Conservation (phyloP, 2,329 filamentous ascomycete species). For the Colletotrichum sansevieriae region DNA sequence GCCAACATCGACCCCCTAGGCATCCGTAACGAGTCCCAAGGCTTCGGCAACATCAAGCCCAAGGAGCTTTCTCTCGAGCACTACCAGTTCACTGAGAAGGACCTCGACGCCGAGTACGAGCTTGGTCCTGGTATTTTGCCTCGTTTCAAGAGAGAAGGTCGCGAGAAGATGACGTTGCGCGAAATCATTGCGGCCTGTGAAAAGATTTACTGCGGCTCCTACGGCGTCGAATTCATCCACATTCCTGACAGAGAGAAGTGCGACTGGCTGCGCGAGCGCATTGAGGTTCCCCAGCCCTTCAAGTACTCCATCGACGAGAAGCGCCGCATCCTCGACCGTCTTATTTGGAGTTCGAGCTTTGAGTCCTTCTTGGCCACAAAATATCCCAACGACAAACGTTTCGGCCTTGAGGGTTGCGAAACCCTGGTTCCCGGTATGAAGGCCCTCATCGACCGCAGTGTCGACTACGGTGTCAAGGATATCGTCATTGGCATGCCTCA, state of each 20-base stretch:
- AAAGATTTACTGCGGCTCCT: conserved; percentile 96
- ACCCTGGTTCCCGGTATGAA: conserved; percentile 99
- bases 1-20: conserved; percentile 96
- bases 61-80: conserved; percentile 94
- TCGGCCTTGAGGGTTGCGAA: conserved; percentile 97
- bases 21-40: conserved; percentile 87
- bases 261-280: conserved; percentile 95
- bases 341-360: conserved; percentile 99
- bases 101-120: conserved; percentile 91
- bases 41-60: conserved; percentile 87
- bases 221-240: conserved; percentile 98
- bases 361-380: conserved; percentile 96
- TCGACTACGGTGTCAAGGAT: conserved; percentile 98
- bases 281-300: conserved; percentile 94
- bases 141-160: conserved; percentile 87
- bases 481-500: conserved; percentile 99
- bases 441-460: conserved; percentile 96
- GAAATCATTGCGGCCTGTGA: conserved; percentile 96
- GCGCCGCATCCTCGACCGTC: conserved; percentile 93
- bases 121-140: conserved; percentile 96
- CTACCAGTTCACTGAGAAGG: conserved; percentile 95
- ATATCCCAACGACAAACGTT: conserved; percentile 99
- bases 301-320: conserved; percentile 99
- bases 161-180: conserved; percentile 95
- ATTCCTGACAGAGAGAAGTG: conserved; percentile 98